Percentiles rank a stretch among this genome's conserved stretches.
phyloP scores from a whole-genome alignment of 148 eudicot species.

The Rhododendron molle region DNA sequence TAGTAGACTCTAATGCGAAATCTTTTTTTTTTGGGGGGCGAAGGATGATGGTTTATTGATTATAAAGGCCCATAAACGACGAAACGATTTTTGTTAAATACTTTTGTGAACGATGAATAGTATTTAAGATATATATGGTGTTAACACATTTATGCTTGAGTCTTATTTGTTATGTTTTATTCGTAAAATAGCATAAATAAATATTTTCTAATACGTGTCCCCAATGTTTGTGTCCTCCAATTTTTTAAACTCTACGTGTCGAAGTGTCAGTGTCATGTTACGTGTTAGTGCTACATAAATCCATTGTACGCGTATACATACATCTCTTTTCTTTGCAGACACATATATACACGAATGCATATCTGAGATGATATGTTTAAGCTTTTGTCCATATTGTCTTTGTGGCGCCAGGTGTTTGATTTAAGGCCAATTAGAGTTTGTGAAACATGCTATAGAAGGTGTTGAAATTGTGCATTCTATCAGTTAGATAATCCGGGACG shows the following conservation, averaged over 20 bases:
- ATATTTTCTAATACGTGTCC: background rate
- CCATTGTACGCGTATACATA: background rate
- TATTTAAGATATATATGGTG: background rate
- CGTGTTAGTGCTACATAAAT: background rate
- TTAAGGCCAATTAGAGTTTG: conserved; percentile 27
- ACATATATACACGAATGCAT: background rate
- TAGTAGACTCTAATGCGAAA: background rate
- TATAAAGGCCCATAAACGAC: background rate
- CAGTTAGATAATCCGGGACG: background rate
- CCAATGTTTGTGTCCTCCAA: background rate
- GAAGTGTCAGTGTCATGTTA: background rate
- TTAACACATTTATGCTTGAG: background rate
- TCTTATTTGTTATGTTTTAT: background rate
- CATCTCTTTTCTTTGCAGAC: background rate
- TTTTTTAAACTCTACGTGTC: background rate
- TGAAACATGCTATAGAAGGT: background rate
- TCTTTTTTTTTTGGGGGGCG: background rate
- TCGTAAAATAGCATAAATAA: too few relatives aligned
- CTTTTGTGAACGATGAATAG: background rate
- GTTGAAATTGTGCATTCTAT: conserved; percentile 1
- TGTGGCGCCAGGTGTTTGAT: conserved; percentile 24
- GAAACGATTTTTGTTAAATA: background rate
- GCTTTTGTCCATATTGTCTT: background rate
- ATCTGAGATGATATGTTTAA: background rate
- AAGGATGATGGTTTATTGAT: background rate